Evolutionary conservation across 306 rosid genomes (phyloP).

Genomic region (Glycine soja): DNA sequence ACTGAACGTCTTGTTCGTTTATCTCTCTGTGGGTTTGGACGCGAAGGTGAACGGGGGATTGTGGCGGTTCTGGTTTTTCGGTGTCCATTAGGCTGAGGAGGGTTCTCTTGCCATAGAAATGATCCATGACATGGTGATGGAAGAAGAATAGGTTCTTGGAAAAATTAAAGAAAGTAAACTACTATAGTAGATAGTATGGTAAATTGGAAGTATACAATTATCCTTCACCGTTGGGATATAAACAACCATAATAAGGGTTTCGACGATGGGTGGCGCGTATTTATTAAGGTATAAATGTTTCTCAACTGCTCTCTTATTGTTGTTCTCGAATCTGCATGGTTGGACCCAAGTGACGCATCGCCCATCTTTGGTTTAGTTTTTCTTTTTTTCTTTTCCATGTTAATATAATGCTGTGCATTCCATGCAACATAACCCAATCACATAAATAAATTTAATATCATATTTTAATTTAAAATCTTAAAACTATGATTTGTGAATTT

Average conservation of each 20-base stretch:
- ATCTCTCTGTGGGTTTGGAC: constrained; percentile 51
- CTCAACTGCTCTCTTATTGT: constrained; percentile 9
- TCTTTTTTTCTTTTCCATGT: too few relatives aligned
- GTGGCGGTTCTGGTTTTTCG: constrained; percentile 42
- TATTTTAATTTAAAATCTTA: too few relatives aligned
- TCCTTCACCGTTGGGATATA: background rate
- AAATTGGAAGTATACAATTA: background rate
- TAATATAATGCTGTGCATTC: too few relatives aligned
- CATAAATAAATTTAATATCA: too few relatives aligned
- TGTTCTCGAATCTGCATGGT: background rate
- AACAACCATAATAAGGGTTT: background rate
- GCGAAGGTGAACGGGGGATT: constrained; percentile 44
- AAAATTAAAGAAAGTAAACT: background rate
- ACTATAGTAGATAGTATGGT: too few relatives aligned
- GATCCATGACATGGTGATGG: constrained; percentile 46
- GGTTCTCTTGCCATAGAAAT: constrained; percentile 43
- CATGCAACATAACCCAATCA: too few relatives aligned
- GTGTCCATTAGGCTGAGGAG: constrained; percentile 52
- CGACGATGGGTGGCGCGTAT: constrained; percentile 9
- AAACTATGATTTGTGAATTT: too few relatives aligned
- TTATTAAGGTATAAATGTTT: constrained; percentile 39
- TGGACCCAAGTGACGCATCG: too few relatives aligned
- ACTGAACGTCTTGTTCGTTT: constrained; percentile 54
- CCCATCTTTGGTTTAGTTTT: too few relatives aligned
- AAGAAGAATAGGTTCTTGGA: background rate